Evolutionary conservation across 148 eudicot genomes (phyloP).

Genomic region (Nepenthes mirabilis): DNA sequence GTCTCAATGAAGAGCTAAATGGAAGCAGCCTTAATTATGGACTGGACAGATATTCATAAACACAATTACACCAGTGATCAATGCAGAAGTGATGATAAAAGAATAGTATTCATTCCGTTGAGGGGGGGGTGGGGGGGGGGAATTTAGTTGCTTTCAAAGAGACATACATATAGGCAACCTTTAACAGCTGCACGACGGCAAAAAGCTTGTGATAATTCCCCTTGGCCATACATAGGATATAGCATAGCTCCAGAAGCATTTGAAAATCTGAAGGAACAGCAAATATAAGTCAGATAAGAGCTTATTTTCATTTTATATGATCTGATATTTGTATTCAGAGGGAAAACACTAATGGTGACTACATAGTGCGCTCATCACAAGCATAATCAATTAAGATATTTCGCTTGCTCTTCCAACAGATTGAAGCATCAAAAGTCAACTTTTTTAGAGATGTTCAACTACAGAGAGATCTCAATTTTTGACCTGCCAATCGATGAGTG

Average conservation of each 20-base stretch:
- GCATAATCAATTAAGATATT: too few species aligned
- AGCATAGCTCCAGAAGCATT: constrained; percentile 79
- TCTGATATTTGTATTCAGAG: neutral
- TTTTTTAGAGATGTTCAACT: neutral
- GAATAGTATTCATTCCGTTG: too few species aligned
- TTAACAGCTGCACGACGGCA: constrained; percentile 99
- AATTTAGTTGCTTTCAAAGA: neutral
- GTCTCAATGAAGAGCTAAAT: too few species aligned
- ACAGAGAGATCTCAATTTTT: constrained; percentile 1
- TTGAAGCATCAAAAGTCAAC: constrained; percentile 1
- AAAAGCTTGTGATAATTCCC: constrained; percentile 89
- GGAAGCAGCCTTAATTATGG: too few species aligned
- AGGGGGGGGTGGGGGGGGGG: too few species aligned
- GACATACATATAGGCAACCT: constrained; percentile 88
- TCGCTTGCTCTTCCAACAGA: too few species aligned
- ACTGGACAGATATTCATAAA: too few species aligned
- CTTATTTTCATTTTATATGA: neutral
- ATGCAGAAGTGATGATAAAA: too few species aligned
- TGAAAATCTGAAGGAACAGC: constrained; percentile 41
- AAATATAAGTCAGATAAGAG: neutral
- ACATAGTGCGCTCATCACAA: too few species aligned
- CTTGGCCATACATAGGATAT: constrained; percentile 92
- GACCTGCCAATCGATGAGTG: constrained; percentile 84
- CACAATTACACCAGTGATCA: too few species aligned
- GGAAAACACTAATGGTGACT: neutral